Evolutionary conservation across 768 basidiomycete species (phyloP), one percentile per base, ranked within the genome.

Genomic region (Boletus reticuloceps): DNA sequence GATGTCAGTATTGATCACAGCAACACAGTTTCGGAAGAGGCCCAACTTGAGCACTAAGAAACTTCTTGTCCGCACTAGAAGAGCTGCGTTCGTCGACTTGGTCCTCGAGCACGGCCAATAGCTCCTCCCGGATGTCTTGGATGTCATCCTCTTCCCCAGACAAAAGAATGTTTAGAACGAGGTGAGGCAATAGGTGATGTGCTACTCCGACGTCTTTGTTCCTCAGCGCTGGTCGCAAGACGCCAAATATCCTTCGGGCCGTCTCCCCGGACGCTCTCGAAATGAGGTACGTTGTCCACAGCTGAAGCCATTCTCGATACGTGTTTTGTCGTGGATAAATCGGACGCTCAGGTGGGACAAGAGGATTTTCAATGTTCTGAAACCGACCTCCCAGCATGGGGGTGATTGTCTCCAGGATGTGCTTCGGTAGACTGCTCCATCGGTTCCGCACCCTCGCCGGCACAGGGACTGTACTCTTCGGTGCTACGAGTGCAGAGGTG

Each of bases 141-240:
- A 81, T 76, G 50, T 88, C 84, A 13, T 76, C 74, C 1, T 86
- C 83, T 25, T 79, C 70, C 0, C 90, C 93, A 9, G 89, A 88
- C 51, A 94, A 79, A 16, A 98, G 77, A 13, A 93, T 81, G 60
- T 93, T 89, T 44, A 98, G 74, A 5, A 97, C 87, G 17, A 99
- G 79, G 66, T 98, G 94, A 8, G 97, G 96, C 19, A 99, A 80
- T 29, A 99, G 74, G 65, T 91, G 85, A 63, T 87, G 90, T 1
- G 95, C 92, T n/a, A 98, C 88, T n/a, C 85, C 84, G 12, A 94
- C 94, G 69, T 99, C 97, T 60, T 91, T 91, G 65, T 86, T 89
- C 32, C 85, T 81, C 22, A 98, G 80, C 0, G 89, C 85, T 12
- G 86, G 82, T 22, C 84, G 81, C 65, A 97, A 91, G 9, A 86